phyloP scores from a whole-genome alignment of 2,329 filamentous ascomycete genomes.

The Passalora sequoiae region DNA sequence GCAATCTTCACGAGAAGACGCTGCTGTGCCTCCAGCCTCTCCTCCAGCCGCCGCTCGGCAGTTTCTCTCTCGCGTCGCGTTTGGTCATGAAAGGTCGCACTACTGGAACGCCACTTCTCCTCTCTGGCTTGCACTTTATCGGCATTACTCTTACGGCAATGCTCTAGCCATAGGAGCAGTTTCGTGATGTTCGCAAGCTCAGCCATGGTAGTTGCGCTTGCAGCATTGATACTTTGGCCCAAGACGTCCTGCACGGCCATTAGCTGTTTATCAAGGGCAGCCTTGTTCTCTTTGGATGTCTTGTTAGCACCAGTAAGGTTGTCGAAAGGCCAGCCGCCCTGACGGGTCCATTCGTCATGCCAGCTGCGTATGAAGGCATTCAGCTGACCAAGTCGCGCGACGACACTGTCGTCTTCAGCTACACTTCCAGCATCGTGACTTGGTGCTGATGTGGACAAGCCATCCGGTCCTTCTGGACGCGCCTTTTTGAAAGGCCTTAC shows the following conservation, averaged over 20 bases:
- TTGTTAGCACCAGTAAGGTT: slow-evolving; percentile 20
- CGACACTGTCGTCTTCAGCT: slow-evolving; percentile 11
- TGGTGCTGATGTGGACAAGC: background rate
- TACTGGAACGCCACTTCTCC: slow-evolving; percentile 39
- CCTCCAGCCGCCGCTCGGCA: slow-evolving; percentile 33
- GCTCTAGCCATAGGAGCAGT: slow-evolving; percentile 37
- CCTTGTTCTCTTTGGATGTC: slow-evolving; percentile 9
- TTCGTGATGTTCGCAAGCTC: slow-evolving; percentile 31
- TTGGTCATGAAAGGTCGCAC: slow-evolving; percentile 38
- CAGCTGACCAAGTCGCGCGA: slow-evolving; percentile 15
- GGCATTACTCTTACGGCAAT: slow-evolving; percentile 35
- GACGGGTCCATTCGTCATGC: slow-evolving; percentile 27
- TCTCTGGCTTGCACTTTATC: slow-evolving; percentile 35
- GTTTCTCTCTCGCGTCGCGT: slow-evolving; percentile 33
- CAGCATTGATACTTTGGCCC: slow-evolving; percentile 26
- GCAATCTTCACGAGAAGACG: slow-evolving; percentile 26
- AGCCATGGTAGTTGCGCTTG: slow-evolving; percentile 23
- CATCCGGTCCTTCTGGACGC: slow-evolving; percentile 15
- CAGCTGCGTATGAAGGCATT: slow-evolving; percentile 18
- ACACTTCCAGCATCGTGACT: slow-evolving; percentile 8
- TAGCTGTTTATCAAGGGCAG: slow-evolving; percentile 19
- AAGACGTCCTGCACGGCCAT: slow-evolving; percentile 24
- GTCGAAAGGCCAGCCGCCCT: slow-evolving; percentile 31
- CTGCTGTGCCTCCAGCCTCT: slow-evolving; percentile 32
- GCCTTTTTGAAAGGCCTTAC: slow-evolving; percentile 17